Evolutionary conservation across 441 rosid genomes (phyloP).

Genomic region (Populus trichocarpa): DNA sequence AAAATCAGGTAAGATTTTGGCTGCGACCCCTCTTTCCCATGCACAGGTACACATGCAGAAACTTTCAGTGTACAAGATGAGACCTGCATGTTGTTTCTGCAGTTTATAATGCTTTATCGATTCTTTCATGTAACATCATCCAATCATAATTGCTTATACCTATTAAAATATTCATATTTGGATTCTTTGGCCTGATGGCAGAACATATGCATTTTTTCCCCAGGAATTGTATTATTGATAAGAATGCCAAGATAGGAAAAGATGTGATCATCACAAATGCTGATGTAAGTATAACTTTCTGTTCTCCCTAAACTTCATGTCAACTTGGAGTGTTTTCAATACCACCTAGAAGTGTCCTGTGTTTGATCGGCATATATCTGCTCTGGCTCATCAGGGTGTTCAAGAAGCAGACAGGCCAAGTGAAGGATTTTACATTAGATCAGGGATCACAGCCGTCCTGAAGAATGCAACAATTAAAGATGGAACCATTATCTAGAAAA

Average conservation of each 20-base stretch:
- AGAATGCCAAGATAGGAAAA: slow-evolving; percentile 65
- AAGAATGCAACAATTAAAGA: slow-evolving; percentile 70
- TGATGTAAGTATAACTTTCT: slow-evolving; percentile 33
- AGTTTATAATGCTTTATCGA: not conserved
- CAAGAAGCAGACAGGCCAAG: slow-evolving; percentile 67
- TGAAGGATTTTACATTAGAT: slow-evolving; percentile 71
- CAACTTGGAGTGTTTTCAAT: not conserved
- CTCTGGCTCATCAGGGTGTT: slow-evolving; percentile 40
- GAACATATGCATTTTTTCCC: not conserved
- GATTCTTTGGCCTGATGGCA: too few species aligned
- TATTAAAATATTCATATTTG: not conserved
- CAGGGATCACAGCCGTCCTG: slow-evolving; percentile 61
- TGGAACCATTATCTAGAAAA: slow-evolving; percentile 42
- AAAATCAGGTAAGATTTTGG: slow-evolving; percentile 41
- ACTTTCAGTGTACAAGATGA: not conserved
- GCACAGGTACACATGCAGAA: not conserved
- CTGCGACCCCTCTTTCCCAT: not conserved
- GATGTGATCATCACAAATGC: slow-evolving; percentile 45
- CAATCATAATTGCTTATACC: not conserved
- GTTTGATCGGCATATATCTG: not conserved
- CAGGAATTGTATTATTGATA: slow-evolving; percentile 77
- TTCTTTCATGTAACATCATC: not conserved
- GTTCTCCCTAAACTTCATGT: not conserved
- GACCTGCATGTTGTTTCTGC: not conserved
- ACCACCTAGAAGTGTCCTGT: not conserved